Percentiles rank a stretch among this genome's conserved stretches.
phyloP scores from a whole-genome alignment of 805 yeast genomes.

The Zygosaccharomyces pseudorouxii region DNA sequence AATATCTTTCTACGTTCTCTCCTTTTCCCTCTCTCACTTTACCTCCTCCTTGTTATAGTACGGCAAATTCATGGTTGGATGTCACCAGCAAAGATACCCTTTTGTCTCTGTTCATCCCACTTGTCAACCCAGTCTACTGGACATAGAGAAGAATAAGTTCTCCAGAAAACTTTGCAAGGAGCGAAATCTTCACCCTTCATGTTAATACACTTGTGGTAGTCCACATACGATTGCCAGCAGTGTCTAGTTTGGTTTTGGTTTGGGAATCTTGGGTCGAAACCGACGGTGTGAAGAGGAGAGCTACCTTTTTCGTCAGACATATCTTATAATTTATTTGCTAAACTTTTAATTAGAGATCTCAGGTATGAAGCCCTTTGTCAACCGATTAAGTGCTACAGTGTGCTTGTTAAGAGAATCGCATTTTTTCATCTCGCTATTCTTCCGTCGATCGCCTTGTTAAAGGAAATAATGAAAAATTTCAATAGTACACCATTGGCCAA shows the following conservation, averaged over 20 bases:
- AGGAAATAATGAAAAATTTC: constrained; percentile 1
- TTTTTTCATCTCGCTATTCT: not conserved
- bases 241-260: constrained; percentile 96
- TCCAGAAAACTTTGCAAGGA: constrained; percentile 93
- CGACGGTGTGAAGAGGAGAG: constrained; percentile 55
- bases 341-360: not conserved
- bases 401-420: not conserved
- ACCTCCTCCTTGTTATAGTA: not conserved
- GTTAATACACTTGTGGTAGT: constrained; percentile 94
- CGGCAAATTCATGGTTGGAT: constrained; percentile 34
- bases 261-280: constrained; percentile 93
- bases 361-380: not conserved
- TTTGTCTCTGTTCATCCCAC: constrained; percentile 83
- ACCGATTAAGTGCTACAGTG: not conserved
- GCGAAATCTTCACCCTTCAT: constrained; percentile 98
- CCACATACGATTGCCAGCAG: constrained; percentile 97
- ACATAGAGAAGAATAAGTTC: constrained; percentile 81
- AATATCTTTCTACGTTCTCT: constrained; percentile 1
- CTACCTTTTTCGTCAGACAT: constrained; percentile 28
- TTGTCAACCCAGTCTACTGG: constrained; percentile 80
- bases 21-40: not conserved
- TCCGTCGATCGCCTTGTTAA: not conserved
- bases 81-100: constrained; percentile 53
- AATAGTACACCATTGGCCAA: constrained; percentile 12
- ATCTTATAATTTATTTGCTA: not conserved